A percentile compares a stretch with the other conserved stretches of the same genome.
phyloP scores from a whole-genome alignment of 768 basidiomycete species.

The Leccinellum albellum region DNA sequence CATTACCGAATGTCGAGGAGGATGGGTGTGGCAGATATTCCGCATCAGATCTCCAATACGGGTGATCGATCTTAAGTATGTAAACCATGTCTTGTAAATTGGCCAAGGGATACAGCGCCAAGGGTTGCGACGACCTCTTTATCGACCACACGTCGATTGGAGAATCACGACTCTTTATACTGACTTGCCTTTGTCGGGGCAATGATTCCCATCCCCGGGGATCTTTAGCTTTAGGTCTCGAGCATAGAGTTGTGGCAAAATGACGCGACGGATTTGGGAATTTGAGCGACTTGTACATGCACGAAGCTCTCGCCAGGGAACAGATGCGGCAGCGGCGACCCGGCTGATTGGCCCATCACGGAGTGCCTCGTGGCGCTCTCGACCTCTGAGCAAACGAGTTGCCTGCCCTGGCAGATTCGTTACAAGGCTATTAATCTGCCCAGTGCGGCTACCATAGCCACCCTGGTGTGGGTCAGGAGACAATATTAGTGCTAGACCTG shows the following conservation, averaged over 20 bases:
- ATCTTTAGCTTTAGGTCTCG: background rate
- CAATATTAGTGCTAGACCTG: background rate
- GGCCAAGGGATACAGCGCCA: no score
- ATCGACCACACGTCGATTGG: background rate
- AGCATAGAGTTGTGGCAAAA: background rate
- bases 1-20: background rate
- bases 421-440: background rate
- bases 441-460: background rate
- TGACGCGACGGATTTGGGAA: background rate
- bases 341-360: background rate
- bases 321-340: background rate
- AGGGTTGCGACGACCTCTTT: background rate
- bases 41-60: background rate
- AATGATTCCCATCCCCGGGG: background rate
- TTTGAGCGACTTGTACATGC: background rate
- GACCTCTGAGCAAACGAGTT: background rate
- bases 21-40: background rate
- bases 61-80: background rate
- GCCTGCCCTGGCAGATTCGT: background rate
- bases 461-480: background rate
- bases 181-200: no score
- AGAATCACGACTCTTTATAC: background rate
- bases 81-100: background rate
- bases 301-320: background rate
- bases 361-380: slow-evolving; percentile 1